Base-by-base conservation (phyloP, 2,329 filamentous ascomycete genomes). In the Diaporthe eres region DNA sequence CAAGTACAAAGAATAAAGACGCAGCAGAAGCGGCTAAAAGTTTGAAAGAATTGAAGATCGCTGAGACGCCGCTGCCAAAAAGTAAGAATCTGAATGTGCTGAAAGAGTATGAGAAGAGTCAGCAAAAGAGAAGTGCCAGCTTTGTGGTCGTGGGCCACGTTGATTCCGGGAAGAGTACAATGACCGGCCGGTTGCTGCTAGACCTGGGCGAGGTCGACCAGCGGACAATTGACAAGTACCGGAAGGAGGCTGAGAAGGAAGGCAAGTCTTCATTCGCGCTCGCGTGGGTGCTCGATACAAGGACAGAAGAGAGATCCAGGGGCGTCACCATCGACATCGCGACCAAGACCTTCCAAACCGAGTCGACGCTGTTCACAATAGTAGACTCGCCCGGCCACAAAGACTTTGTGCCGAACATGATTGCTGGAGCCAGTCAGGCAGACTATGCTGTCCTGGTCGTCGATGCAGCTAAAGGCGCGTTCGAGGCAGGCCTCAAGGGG, bases 331-430 rank as follows among this genome's bases (percentile, higher is more conserved):
- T 99, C 67, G 97, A 99, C 82, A 97, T 98, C 81, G 96, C 97
- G 12, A 98, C 94, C 25, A 98, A 98, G 82, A 92, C 95, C 78
- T 99, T 99, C 81, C 94, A 97, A 82, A 99, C 97, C 0, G 92
- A 94, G 1, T 93, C 90, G 71, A 97, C 95, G 0, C 90, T 90
- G 15, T 98, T 98, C 81, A 98, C 97, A 1, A 98, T 99, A 61
- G 89, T 99, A 6, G 97, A 99, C 82, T 96, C 97, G 0, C 97
- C 97, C 0, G 97, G 97, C 0, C 97, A 99, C 84, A 91, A 93
- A 77, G 97, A 99, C 82, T 99, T 98, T 82, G 95, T 99, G 28
- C 97, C 97, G 0, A 99, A 98, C 83, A 99, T 99, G 97, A 98
- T 99, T 82, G 96, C 96, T 2, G 97, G 97, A 19, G 95, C 96